Evolutionary conservation across 2,329 filamentous ascomycete genomes (phyloP).

Genomic region (Aspergillus melleus): DNA sequence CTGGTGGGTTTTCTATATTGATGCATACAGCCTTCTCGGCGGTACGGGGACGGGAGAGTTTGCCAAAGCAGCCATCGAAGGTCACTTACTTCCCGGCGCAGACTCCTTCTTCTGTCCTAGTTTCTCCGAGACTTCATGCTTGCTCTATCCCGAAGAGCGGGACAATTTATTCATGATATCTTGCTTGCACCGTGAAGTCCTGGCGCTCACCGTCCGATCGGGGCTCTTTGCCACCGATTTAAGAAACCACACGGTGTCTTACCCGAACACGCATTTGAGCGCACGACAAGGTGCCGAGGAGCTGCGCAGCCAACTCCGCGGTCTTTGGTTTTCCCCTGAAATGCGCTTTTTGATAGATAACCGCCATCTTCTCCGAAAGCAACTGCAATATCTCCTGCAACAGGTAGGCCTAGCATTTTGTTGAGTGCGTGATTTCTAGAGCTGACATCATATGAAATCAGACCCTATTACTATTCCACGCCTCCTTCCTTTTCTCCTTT

Average conservation of each 20-base stretch:
- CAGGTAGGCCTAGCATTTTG: constrained; percentile 38
- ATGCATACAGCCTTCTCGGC: constrained; percentile 56
- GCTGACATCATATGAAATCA: constrained; percentile 1
- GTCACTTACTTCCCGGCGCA: constrained; percentile 49
- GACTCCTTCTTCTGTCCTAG: constrained; percentile 40
- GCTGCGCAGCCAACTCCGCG: constrained; percentile 38
- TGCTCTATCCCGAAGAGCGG: constrained; percentile 39
- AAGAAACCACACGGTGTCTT: constrained; percentile 35
- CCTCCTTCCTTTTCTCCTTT: constrained; percentile 53
- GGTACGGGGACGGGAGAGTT: constrained; percentile 54
- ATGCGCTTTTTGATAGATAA: constrained; percentile 37
- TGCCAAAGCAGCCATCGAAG: constrained; percentile 47
- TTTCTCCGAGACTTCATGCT: constrained; percentile 33
- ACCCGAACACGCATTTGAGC: constrained; percentile 23
- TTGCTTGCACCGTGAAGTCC: constrained; percentile 47
- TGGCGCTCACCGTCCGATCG: constrained; percentile 46
- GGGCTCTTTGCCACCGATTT: constrained; percentile 45
- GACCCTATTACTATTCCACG: constrained; percentile 49
- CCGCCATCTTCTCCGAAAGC: constrained; percentile 37
- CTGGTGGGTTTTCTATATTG: constrained; percentile 56
- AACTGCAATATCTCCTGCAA: constrained; percentile 42
- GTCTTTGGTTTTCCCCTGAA: constrained; percentile 41
- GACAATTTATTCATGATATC: constrained; percentile 43
- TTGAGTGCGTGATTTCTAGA: neutral
- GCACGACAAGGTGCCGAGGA: constrained; percentile 34